phyloP scores from a whole-genome alignment of 331 rosid species.

The Saraca asoca region DNA sequence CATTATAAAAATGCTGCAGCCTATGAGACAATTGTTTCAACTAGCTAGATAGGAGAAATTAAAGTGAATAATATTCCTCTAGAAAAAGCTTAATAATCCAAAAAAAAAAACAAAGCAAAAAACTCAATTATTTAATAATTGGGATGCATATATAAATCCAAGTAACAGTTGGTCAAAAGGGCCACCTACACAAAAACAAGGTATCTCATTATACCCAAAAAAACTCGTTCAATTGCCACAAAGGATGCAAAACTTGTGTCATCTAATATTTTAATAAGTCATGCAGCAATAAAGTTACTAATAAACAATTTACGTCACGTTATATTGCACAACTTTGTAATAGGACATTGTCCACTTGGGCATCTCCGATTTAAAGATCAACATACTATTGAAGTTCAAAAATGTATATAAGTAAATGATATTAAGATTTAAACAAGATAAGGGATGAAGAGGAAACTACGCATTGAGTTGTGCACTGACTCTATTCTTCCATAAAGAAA shows the following conservation, averaged over 20 bases:
- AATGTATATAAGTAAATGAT: neutral
- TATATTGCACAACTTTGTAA: neutral
- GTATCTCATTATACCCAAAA: neutral
- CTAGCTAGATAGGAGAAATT: slow-evolving; percentile 6
- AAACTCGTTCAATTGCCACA: slow-evolving; percentile 9
- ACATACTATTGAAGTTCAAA: neutral
- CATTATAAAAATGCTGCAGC: slow-evolving; percentile 27
- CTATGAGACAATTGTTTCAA: slow-evolving; percentile 17
- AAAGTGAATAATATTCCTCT: slow-evolving; percentile 6
- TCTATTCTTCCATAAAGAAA: neutral
- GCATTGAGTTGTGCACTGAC: neutral
- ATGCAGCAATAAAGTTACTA: slow-evolving; percentile 7
- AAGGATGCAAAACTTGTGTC: neutral
- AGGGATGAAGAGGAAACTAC: neutral
- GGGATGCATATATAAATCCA: neutral
- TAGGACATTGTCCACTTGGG: slow-evolving; percentile 3
- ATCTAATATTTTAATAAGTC: slow-evolving; percentile 9
- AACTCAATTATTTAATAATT: neutral
- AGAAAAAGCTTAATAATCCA: slow-evolving; percentile 22
- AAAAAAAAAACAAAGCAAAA: neutral
- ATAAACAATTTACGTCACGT: neutral
- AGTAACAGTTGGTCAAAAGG: neutral
- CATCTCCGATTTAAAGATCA: slow-evolving; percentile 1
- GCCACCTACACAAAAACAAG: neutral
- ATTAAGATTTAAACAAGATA: neutral